Base-by-base conservation (phyloP, 345 rosid genomes). In the Murraya paniculata region DNA sequence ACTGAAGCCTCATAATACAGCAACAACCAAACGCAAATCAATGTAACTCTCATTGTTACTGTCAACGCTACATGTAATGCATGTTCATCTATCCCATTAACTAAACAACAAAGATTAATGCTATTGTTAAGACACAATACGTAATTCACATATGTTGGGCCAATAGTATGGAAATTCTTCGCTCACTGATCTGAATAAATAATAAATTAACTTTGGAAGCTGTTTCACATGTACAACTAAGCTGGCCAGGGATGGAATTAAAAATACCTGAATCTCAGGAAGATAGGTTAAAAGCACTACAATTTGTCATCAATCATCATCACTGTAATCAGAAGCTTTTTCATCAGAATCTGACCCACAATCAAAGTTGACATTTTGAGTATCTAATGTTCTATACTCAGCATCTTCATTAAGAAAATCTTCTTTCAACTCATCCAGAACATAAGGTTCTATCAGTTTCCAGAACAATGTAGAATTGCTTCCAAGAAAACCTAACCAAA, bases 401-500 rank as follows among this genome's bases (percentile, higher is more conserved):
- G 9, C 74, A 30, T 67, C 78, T 9, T 82, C 83, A 61, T 73
- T 80, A 24, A 83, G 75, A 82, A 64, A 59, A 77, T 86, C 91
- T 87, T 87, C 90, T 87, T 84, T 86, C 68, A 89, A 62, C 65
- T 84, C 88, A 18, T 86, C 90, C 58, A 90, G 80, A 36, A 96
- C 82, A 55, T 88, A 76, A 9, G 95, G 91, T 75, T 88, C 97
- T 36, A 91, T 86, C 77, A 93, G 75, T 73, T 94, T 87, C 97
- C 93, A 88, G 70, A 92, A 91, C 86, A 73, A 80, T 14, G 77
- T 77, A 8, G 98, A 87, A 80, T 88, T 84, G 71, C 71, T 81
- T 79, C 94, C 95, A 2, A 87, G 83, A 71, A 95, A 84, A n/a
- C 99, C 97, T 7, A 95, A 81, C 97, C 97, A 93, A 74, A 83